Evolutionary conservation across 1,284 basidiomycete genomes (phyloP).

Genomic region (Rhodotorula sp.): DNA sequence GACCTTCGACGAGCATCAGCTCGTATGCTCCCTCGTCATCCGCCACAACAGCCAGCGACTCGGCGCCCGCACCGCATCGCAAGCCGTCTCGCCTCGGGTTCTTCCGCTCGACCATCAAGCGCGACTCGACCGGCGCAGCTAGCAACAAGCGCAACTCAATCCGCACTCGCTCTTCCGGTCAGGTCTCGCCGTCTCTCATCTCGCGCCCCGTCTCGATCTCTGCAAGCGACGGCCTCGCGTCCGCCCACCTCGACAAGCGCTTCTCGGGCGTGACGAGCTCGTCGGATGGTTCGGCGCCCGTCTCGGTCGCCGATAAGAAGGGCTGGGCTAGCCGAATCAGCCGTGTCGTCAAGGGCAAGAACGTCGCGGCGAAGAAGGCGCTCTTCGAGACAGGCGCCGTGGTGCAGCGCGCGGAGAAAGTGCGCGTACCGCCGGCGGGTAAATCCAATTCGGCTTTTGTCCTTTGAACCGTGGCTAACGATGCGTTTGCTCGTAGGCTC

Average conservation of each 20-base stretch:
- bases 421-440: not conserved
- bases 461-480: no score
- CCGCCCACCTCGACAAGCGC: not conserved
- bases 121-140: conserved; percentile 5
- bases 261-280: not conserved
- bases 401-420: conserved; percentile 10
- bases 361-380: conserved; percentile 12
- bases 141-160: not conserved
- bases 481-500: not conserved
- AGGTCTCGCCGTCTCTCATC: conserved; percentile 14
- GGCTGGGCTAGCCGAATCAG: conserved; percentile 12
- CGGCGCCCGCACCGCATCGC: not conserved
- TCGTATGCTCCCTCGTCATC: conserved; percentile 17
- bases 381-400: conserved; percentile 3
- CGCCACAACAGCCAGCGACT: conserved; percentile 4
- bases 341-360: conserved; percentile 17
- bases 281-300: not conserved
- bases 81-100: conserved; percentile 18
- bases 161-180: not conserved
- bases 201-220: conserved; percentile 13
- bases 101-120: conserved; percentile 16
- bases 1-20: conserved; percentile 14
- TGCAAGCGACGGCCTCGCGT: not conserved
- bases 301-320: not conserved
- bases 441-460: not conserved